phyloP scores from a whole-genome alignment of 2,329 filamentous ascomycete species.

The Pseudogymnoascus sp. region DNA sequence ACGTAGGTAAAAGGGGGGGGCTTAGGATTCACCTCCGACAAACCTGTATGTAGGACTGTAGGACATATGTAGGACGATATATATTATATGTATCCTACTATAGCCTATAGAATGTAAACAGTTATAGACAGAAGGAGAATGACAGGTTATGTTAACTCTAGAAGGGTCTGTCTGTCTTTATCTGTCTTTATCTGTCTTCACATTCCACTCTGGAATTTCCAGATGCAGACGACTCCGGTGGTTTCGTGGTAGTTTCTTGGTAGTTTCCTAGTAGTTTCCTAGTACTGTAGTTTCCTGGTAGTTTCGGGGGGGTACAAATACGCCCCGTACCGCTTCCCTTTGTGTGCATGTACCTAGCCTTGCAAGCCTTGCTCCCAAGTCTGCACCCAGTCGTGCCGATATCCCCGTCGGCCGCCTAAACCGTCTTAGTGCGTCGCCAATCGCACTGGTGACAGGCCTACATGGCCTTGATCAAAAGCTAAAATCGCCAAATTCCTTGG shows the following conservation, averaged over 20 bases:
- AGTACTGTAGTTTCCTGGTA: too few species aligned
- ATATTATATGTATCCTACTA: neutral
- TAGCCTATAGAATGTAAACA: neutral
- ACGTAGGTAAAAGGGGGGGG: neutral
- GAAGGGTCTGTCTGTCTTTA: neutral
- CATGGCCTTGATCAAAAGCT: neutral
- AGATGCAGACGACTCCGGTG: neutral
- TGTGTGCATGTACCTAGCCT: neutral
- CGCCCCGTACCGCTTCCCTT: neutral
- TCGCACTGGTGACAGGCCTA: neutral
- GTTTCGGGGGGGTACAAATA: neutral
- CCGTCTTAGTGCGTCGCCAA: neutral
- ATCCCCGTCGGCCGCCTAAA: neutral
- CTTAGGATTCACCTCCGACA: neutral
- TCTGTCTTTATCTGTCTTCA: neutral
- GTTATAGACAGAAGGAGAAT: neutral
- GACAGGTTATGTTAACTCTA: neutral
- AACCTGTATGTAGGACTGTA: neutral
- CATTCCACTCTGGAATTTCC: neutral
- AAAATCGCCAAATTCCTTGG: conserved; percentile 7
- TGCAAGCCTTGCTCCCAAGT: neutral
- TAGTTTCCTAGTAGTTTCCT: too few species aligned
- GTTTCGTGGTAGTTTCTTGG: too few species aligned
- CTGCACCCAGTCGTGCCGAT: neutral
- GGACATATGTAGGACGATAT: neutral